Conservation (phyloP, 1,139 yeast species). For the Lodderomyces margitis region DNA sequence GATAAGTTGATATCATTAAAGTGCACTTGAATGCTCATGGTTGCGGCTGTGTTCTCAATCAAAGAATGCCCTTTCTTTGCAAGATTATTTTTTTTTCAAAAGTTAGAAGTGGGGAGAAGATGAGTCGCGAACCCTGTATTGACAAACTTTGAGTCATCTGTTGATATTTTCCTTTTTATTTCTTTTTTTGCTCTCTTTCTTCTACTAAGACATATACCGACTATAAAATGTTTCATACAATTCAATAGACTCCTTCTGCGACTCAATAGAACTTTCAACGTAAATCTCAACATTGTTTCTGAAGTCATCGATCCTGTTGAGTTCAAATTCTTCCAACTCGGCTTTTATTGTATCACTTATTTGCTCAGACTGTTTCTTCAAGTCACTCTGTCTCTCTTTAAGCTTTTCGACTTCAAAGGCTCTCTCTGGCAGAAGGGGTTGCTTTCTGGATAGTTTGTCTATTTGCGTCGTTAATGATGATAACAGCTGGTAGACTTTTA, state of each 20-base stretch:
- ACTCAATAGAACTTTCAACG: conserved; percentile 86
- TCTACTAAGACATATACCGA: conserved; percentile 1
- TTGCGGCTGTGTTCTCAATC: neutral
- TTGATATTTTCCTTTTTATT: too few species aligned
- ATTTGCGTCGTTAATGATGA: conserved; percentile 46
- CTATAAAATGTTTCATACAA: conserved; percentile 82
- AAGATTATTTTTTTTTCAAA: neutral
- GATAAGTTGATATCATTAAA: conserved; percentile 44
- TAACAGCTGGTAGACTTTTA: conserved; percentile 57
- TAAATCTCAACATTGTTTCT: conserved; percentile 87
- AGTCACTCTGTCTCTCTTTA: conserved; percentile 54
- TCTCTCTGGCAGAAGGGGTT: conserved; percentile 47
- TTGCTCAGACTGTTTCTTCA: conserved; percentile 58
- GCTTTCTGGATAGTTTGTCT: conserved; percentile 56
- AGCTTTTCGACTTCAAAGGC: conserved; percentile 58
- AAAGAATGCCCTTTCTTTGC: neutral
- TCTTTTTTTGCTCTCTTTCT: too few species aligned
- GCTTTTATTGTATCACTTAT: conserved; percentile 63
- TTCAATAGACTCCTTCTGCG: conserved; percentile 93
- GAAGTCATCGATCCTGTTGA: conserved; percentile 79
- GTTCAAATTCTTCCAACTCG: conserved; percentile 71
- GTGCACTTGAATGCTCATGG: conserved; percentile 41
- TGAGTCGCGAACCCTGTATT: neutral
- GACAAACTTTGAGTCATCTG: neutral
- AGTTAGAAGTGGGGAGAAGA: neutral